Percentiles rank a stretch among this genome's conserved stretches.
Evolutionary conservation across 148 eudicot genomes (phyloP).

Genomic region (Dysphania ambrosioides): DNA sequence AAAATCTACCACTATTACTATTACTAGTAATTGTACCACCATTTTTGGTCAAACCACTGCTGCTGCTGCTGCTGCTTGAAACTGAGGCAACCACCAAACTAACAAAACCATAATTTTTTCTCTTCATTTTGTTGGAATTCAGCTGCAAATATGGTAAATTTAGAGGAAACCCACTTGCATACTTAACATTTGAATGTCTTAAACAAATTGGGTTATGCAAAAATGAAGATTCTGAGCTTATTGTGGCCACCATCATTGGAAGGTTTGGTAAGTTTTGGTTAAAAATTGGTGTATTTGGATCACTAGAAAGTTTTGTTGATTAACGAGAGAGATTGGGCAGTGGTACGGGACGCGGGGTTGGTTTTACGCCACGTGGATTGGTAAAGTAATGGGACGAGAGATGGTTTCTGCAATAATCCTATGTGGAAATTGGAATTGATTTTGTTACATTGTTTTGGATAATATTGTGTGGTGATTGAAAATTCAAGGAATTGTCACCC

Average conservation of each 20-base stretch:
- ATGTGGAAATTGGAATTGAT: background rate
- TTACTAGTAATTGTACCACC: background rate
- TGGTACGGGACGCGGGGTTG: background rate
- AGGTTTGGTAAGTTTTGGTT: background rate
- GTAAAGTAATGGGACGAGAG: background rate
- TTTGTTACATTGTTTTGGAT: background rate
- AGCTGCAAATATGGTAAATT: slow-evolving; percentile 29
- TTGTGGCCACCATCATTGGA: slow-evolving; percentile 38
- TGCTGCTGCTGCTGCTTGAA: slow-evolving; percentile 11
- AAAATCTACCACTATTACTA: slow-evolving; percentile 61
- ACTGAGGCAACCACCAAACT: slow-evolving; percentile 47
- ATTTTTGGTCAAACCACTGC: background rate
- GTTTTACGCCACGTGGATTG: slow-evolving; percentile 19
- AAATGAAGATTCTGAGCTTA: slow-evolving; percentile 32
- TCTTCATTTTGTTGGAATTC: slow-evolving; percentile 29
- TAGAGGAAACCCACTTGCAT: slow-evolving; percentile 38
- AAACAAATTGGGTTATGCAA: slow-evolving; percentile 23
- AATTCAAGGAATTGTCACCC: too few species aligned
- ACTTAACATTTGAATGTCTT: slow-evolving; percentile 32
- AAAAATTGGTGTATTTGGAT: background rate
- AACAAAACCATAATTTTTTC: slow-evolving; percentile 17
- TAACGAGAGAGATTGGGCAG: background rate
- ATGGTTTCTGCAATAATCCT: too few species aligned
- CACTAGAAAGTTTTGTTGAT: background rate
- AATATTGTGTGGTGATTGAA: too few species aligned